Evolutionary conservation across 2,329 filamentous ascomycete genomes (phyloP).

Genomic region (Diplodia mutila): DNA sequence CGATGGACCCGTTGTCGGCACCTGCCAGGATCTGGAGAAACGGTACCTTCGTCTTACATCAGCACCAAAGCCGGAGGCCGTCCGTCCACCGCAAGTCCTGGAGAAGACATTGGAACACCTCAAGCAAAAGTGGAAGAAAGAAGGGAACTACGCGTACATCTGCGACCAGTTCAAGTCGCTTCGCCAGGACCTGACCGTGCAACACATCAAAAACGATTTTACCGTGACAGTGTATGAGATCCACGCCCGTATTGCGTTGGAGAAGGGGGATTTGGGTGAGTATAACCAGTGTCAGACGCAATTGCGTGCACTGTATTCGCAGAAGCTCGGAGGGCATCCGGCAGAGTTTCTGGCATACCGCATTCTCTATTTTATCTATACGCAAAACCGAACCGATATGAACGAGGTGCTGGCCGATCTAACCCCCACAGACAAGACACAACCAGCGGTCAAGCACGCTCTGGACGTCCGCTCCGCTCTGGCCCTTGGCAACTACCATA

Average conservation of each 20-base stretch:
- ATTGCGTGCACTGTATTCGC: constrained; percentile 85
- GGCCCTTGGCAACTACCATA: constrained; percentile 94
- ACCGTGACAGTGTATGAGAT: constrained; percentile 97
- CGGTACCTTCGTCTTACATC: constrained; percentile 91
- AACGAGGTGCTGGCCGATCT: constrained; percentile 99
- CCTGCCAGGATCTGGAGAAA: constrained; percentile 84
- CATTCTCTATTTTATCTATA: constrained; percentile 99
- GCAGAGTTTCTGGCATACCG: constrained; percentile 99
- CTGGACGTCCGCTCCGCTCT: constrained; percentile 87
- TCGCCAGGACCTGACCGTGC: constrained; percentile 95
- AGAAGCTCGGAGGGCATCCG: constrained; percentile 84
- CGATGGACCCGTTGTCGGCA: constrained; percentile 78
- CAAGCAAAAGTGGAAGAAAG: constrained; percentile 91
- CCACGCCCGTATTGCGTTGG: constrained; percentile 93
- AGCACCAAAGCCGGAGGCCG: constrained; percentile 82
- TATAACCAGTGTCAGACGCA: constrained; percentile 99
- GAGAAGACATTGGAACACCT: constrained; percentile 84
- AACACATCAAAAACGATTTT: constrained; percentile 95
- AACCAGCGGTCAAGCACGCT: constrained; percentile 84
- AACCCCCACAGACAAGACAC: constrained; percentile 93
- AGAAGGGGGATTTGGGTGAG: constrained; percentile 99
- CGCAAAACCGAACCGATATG: constrained; percentile 95
- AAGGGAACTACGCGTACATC: constrained; percentile 94
- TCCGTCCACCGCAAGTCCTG: constrained; percentile 80
- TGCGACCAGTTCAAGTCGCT: constrained; percentile 99